A percentile compares a stretch with the other conserved stretches of the same genome.
These are phyloP conservation scores for Salix suchowensis DNA, from an alignment of 345 rosid species.

Conservation along the genomic window DNA sequence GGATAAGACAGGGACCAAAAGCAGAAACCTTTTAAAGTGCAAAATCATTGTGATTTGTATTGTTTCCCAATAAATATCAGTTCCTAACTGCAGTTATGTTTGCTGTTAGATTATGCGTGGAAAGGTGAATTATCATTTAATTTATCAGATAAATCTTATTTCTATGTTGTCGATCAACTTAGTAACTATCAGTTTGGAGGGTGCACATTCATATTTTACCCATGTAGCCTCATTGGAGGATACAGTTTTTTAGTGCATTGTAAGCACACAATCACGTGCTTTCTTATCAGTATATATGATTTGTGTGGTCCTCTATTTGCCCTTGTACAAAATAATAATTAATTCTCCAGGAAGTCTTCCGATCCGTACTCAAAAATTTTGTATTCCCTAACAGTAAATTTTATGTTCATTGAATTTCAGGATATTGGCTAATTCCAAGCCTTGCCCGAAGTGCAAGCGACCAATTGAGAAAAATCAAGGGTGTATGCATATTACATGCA, in stretches of 20 bases:
- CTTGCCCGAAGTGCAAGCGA: conserved; percentile 35
- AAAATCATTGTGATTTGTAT: not conserved
- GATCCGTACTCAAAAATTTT: not conserved
- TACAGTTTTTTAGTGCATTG: not conserved
- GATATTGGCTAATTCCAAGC: conserved; percentile 39
- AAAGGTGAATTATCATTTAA: too few relatives aligned
- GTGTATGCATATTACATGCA: conserved; percentile 52
- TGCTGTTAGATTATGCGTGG: not conserved
- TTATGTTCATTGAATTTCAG: conserved; percentile 13
- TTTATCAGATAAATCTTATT: not conserved
- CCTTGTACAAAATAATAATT: not conserved
- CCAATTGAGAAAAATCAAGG: conserved; percentile 40
- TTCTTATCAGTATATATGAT: not conserved
- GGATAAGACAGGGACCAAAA: not conserved
- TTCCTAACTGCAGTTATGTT: not conserved
- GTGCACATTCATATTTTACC: not conserved
- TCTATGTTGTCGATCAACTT: not conserved
- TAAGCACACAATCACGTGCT: not conserved
- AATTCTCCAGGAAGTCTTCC: not conserved
- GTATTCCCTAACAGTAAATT: not conserved
- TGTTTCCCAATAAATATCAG: not conserved
- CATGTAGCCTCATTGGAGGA: not conserved
- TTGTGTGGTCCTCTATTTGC: not conserved
- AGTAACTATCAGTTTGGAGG: not conserved
- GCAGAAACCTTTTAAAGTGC: not conserved